Conservation (phyloP, 345 rosid species). For the Salix arbutifolia region DNA sequence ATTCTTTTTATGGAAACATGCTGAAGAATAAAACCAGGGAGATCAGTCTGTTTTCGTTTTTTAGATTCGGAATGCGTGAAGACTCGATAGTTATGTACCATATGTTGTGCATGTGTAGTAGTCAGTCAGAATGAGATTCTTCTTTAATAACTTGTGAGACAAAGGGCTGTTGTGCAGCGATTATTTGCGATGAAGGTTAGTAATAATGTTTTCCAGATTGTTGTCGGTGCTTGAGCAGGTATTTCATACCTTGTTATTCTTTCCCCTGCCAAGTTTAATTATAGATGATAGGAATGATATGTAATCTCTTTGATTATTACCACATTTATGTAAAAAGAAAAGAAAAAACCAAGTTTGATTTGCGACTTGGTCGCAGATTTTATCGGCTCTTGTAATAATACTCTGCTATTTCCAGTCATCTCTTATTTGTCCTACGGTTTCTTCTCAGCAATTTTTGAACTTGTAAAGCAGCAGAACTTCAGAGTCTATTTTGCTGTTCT, state of each 20-base stretch:
- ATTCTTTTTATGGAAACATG: constrained; percentile 11
- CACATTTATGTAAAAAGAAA: constrained; percentile 10
- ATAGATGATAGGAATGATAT: constrained; percentile 27
- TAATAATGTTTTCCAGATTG: constrained; percentile 26
- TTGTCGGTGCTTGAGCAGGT: constrained; percentile 22
- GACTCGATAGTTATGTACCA: constrained; percentile 35
- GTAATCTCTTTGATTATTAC: constrained; percentile 28
- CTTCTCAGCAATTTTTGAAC: neutral
- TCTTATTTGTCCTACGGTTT: neutral
- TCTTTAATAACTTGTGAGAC: constrained; percentile 34
- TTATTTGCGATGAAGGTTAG: constrained; percentile 27
- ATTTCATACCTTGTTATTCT: neutral
- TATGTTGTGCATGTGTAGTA: constrained; percentile 51
- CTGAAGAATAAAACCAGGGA: neutral
- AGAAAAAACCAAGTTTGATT: constrained; percentile 7
- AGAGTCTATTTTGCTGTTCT: neutral
- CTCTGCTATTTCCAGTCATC: neutral
- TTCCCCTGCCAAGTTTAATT: neutral
- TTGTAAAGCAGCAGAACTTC: neutral
- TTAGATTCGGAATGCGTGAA: constrained; percentile 6
- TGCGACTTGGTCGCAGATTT: neutral
- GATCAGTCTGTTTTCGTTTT: constrained; percentile 2
- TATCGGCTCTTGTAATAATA: neutral
- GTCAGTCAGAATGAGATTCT: constrained; percentile 46
- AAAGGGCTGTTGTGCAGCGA: constrained; percentile 15